phyloP scores from a whole-genome alignment of 2,329 filamentous ascomycete species.

The Paraphoma chrysanthemicola region DNA sequence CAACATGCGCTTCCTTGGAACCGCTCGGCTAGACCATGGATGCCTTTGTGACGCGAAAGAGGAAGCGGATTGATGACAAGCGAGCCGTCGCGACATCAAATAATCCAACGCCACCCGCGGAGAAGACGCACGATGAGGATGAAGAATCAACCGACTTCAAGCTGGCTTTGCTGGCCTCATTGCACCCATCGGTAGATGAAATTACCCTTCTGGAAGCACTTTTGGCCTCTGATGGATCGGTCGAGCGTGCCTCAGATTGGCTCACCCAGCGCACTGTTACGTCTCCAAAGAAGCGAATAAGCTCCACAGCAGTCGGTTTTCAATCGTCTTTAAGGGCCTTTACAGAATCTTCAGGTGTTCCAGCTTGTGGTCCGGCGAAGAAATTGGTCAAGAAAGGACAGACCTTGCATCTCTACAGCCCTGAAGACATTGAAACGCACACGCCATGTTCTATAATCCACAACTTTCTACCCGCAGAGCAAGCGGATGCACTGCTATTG shows the following conservation, averaged over 20 bases:
- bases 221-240: conserved; percentile 77
- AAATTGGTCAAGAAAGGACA: conserved; percentile 75
- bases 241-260: conserved; percentile 67
- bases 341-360: conserved; percentile 14
- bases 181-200: conserved; percentile 70
- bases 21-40: conserved; percentile 36
- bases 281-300: conserved; percentile 42
- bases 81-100: neutral
- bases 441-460: conserved; percentile 93
- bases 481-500: conserved; percentile 75
- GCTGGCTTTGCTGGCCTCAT: conserved; percentile 79
- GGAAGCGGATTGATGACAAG: conserved; percentile 31
- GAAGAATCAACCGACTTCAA: conserved; percentile 92
- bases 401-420: conserved; percentile 83
- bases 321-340: conserved; percentile 52
- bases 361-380: conserved; percentile 15
- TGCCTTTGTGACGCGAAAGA: conserved; percentile 48
- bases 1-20: neutral
- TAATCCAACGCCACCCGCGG: neutral
- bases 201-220: conserved; percentile 79
- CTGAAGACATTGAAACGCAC: conserved; percentile 78
- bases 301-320: conserved; percentile 42
- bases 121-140: conserved; percentile 55
- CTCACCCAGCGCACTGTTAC: conserved; percentile 51
- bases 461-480: conserved; percentile 77